Conservation (phyloP, 768 basidiomycete species). For the Agaricus sinodeliciosus region DNA sequence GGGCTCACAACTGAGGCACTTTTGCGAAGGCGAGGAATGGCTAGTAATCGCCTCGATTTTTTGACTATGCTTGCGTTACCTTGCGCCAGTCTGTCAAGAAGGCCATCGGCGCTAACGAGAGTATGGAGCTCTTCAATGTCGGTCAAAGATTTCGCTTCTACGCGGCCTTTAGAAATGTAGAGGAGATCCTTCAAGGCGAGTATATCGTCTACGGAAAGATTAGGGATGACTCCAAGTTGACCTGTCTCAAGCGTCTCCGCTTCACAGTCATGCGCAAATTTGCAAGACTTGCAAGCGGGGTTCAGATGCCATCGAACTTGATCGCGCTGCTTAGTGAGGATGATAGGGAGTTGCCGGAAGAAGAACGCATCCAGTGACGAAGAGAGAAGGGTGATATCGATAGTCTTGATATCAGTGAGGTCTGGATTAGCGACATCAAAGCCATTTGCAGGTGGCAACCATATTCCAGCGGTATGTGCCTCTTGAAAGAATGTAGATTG, state of each 20-base stretch:
- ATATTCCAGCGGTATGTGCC: conserved; percentile 34
- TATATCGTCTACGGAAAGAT: conserved; percentile 41
- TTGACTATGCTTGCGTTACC: conserved; percentile 30
- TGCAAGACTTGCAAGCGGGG: conserved; percentile 39
- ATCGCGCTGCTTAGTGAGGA: conserved; percentile 26
- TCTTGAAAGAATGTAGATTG: conserved; percentile 24
- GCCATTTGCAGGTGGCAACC: conserved; percentile 37
- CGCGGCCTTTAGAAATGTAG: conserved; percentile 17
- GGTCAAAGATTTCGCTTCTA: conserved; percentile 16
- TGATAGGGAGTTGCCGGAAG: conserved; percentile 35
- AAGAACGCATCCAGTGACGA: conserved; percentile 36
- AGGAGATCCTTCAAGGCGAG: conserved; percentile 32
- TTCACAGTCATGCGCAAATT: conserved; percentile 31
- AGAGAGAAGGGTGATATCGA: conserved; percentile 31
- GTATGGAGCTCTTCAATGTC: conserved; percentile 46
- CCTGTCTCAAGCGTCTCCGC: conserved; percentile 26
- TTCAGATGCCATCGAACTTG: conserved; percentile 43
- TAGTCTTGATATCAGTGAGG: conserved; percentile 32
- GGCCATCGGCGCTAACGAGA: conserved; percentile 22
- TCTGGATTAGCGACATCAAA: conserved; percentile 25
- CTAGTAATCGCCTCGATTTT: conserved; percentile 33
- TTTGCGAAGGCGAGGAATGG: conserved; percentile 7
- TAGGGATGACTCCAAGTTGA: conserved; percentile 37
- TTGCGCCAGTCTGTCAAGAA: conserved; percentile 22
- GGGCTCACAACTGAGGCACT: conserved; percentile 24